Evolutionary conservation across 2,329 filamentous ascomycete genomes (phyloP).

Genomic region (Torrubiella hemipterigena): DNA sequence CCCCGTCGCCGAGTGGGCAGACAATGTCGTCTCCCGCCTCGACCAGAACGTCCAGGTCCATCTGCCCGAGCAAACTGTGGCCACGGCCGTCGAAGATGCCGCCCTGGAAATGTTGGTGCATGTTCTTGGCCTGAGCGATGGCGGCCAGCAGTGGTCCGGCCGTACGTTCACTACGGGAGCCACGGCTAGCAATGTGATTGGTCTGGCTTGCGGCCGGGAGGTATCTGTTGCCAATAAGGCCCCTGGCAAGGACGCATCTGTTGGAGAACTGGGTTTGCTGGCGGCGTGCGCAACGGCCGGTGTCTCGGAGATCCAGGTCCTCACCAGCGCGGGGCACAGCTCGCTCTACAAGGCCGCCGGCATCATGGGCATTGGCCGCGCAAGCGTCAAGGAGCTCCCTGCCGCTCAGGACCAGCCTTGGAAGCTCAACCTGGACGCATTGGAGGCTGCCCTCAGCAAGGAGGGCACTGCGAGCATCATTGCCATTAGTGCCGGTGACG

Average conservation of each 20-base stretch:
- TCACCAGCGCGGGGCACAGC: slow-evolving; percentile 76
- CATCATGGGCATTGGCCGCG: slow-evolving; percentile 65
- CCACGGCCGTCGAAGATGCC: slow-evolving; percentile 64
- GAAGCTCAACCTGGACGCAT: slow-evolving; percentile 52
- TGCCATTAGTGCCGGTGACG: slow-evolving; percentile 72
- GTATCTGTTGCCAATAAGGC: slow-evolving; percentile 32
- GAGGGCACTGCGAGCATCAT: slow-evolving; percentile 58
- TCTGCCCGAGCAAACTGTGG: slow-evolving; percentile 60
- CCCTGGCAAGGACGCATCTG: slow-evolving; percentile 20
- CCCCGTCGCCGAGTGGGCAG: slow-evolving; percentile 68
- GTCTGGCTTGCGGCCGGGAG: slow-evolving; percentile 56
- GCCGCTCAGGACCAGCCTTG: slow-evolving; percentile 45
- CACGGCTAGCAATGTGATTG: slow-evolving; percentile 73
- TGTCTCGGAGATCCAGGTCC: slow-evolving; percentile 57
- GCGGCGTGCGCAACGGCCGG: slow-evolving; percentile 52
- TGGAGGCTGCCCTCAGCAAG: slow-evolving; percentile 47
- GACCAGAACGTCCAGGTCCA: slow-evolving; percentile 84
- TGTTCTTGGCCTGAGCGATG: slow-evolving; percentile 47
- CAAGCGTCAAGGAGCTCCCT: slow-evolving; percentile 50
- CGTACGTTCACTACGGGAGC: slow-evolving; percentile 46
- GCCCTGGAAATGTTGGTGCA: slow-evolving; percentile 59
- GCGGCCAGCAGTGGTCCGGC: slow-evolving; percentile 46
- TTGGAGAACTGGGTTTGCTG: slow-evolving; percentile 60
- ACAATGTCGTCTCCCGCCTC: slow-evolving; percentile 67
- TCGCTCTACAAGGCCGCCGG: slow-evolving; percentile 76